phyloP scores from a whole-genome alignment of 176 grass and related monocot species.

The Zoysia japonica region DNA sequence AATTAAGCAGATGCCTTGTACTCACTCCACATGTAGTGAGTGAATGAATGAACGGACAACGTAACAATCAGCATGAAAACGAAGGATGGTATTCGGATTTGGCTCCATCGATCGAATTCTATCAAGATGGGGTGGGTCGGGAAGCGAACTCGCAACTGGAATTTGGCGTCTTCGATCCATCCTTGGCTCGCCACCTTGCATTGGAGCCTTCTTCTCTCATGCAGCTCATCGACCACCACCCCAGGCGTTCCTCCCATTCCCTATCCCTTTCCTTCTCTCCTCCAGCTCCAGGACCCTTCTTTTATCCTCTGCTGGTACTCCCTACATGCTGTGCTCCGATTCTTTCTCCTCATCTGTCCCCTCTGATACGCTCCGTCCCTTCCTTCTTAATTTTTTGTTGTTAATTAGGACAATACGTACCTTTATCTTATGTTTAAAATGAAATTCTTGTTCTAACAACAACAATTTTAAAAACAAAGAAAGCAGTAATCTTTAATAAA shows the following conservation, averaged over 20 bases:
- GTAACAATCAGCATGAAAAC: background rate
- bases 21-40: background rate
- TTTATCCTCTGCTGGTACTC: background rate
- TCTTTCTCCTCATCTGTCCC: background rate
- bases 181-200: background rate
- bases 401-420: too few species aligned
- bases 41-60: background rate
- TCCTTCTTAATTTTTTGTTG: too few species aligned
- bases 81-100: background rate
- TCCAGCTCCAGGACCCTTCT: background rate
- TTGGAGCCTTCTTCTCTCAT: background rate
- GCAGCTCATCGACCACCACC: background rate
- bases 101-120: too few species aligned
- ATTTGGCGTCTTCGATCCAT: conserved; percentile 42
- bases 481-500: background rate
- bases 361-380: too few species aligned
- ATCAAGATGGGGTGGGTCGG: too few species aligned
- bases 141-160: conserved; percentile 6
- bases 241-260: background rate
- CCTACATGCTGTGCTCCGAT: background rate
- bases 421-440: too few species aligned
- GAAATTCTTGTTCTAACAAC: too few species aligned
- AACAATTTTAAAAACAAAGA: too few species aligned
- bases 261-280: background rate
- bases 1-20: background rate